A percentile compares a stretch with the other conserved stretches of the same genome.
phyloP scores from a whole-genome alignment of 148 eudicot genomes.

The Silene uniflora region DNA sequence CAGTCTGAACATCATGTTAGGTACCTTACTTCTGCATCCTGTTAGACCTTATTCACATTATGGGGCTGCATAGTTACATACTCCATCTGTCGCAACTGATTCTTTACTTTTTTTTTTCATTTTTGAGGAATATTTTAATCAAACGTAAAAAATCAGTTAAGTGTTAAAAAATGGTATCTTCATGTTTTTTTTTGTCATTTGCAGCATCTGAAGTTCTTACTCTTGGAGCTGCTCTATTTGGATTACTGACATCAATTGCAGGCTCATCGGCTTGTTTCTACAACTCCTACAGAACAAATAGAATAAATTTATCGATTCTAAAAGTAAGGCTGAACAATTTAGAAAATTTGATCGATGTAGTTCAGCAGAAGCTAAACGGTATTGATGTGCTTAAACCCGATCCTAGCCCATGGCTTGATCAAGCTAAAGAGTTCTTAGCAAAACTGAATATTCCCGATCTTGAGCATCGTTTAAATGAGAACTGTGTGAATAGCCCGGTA shows the following conservation, averaged over 20 bases:
- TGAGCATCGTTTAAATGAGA: slow-evolving; percentile 21
- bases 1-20: too few species aligned
- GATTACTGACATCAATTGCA: slow-evolving; percentile 28
- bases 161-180: too few species aligned
- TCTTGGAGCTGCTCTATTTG: slow-evolving; percentile 34
- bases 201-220: slow-evolving; percentile 34
- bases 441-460: slow-evolving; percentile 11
- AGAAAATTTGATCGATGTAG: slow-evolving; percentile 22
- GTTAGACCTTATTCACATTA: too few species aligned
- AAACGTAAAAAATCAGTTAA: too few species aligned
- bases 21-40: too few species aligned
- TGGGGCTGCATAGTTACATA: too few species aligned
- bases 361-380: slow-evolving; percentile 26
- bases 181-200: not conserved
- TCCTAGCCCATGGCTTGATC: slow-evolving; percentile 28
- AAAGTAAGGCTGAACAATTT: slow-evolving; percentile 30
- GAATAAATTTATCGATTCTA: slow-evolving; percentile 31
- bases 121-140: too few species aligned
- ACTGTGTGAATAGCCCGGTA: slow-evolving; percentile 13
- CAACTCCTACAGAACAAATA: slow-evolving; percentile 23
- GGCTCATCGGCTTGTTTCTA: slow-evolving; percentile 35
- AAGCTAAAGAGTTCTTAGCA: slow-evolving; percentile 22
- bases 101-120: too few species aligned
- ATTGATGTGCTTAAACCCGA: slow-evolving; percentile 28
- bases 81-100: too few species aligned